Evolutionary conservation across 2,329 filamentous ascomycete species (phyloP).

Genomic region (Diplodia sapinea): DNA sequence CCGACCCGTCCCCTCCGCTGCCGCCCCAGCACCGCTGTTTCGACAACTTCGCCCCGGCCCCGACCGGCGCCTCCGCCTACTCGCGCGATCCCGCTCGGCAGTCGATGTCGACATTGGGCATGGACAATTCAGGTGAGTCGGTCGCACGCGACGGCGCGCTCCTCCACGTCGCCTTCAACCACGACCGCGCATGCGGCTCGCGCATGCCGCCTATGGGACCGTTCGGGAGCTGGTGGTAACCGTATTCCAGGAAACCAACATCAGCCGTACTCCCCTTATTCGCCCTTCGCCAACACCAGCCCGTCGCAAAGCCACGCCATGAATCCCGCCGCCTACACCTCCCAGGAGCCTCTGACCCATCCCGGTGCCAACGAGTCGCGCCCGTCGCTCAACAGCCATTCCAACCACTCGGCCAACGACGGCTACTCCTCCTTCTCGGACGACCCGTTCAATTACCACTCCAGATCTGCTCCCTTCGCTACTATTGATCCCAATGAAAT

Average conservation of each 20-base stretch:
- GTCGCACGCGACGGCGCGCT: conserved; percentile 66
- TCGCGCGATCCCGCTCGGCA: conserved; percentile 2
- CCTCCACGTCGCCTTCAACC: conserved; percentile 66
- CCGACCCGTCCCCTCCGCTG: conserved; percentile 16
- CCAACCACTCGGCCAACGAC: conserved; percentile 36
- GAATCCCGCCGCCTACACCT: conserved; percentile 47
- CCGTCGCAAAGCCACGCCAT: conserved; percentile 42
- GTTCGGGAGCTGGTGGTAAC: conserved; percentile 18
- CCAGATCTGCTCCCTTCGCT: conserved; percentile 45
- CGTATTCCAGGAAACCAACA: conserved; percentile 18
- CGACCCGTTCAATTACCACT: conserved; percentile 70
- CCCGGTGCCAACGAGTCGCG: conserved; percentile 9
- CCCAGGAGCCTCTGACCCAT: conserved; percentile 43
- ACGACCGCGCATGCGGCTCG: conserved; percentile 65
- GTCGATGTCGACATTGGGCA: conserved; percentile 61
- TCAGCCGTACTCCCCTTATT: conserved; percentile 20
- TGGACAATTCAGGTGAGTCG: conserved; percentile 66
- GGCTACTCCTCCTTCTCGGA: conserved; percentile 58
- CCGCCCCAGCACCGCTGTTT: conserved; percentile 18
- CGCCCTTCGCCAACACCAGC: conserved; percentile 25
- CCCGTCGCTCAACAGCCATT: conserved; percentile 24
- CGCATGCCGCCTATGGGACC: conserved; percentile 52
- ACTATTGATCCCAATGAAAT: conserved; percentile 78
- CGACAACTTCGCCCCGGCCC: conserved; percentile 1
- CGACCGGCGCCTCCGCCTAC: conserved; percentile 6